Evolutionary conservation across 2,329 filamentous ascomycete species (phyloP), one percentile per base, ranked within the genome.

Genomic region (Aspergillus niger): DNA sequence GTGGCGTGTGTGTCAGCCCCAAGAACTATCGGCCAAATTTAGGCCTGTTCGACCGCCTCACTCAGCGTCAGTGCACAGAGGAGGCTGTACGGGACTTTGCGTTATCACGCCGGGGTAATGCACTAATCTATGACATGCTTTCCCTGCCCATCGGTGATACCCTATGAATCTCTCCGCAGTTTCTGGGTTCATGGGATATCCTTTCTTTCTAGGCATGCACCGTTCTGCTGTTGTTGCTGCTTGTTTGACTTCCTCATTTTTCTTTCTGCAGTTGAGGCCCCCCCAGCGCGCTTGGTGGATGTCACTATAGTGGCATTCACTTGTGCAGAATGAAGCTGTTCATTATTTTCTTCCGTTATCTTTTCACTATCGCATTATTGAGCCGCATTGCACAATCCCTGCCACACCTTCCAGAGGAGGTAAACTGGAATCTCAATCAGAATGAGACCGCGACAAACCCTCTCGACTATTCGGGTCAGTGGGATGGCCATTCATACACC

Each of bases 381-480:
- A 24, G 5, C 39, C 39, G 11, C 22, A 17, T 55, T 32, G 53
- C 41, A 13, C 53, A 43, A 22, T 55, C 41, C 17, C 26, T 55
- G 39, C 53, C 53, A 44, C 20, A 55, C 26, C 53, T 55, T 15
- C 15, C 24, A 10, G 53, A 55, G 6, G 39, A 55, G 32, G 75
- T 76, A 43, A 76, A 79, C 38, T 88, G 80, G 74, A 89, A 88
- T 67, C 75, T 88, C 64, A 89, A 89, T 69, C 76, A 79, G 63
- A 87, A 88, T 70, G 66, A 81, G 65, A 75, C 77, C 47, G 85
- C 86, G 17, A 79, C 69, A 8, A 70, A 80, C 57, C 84, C 85
- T 2, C 72, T 83, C 30, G 80, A 89, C 51, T 89, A 88, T 70
- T 82, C 75, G 71, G 82, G 85, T 59, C 73, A 79, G 74, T 82